phyloP scores from a whole-genome alignment of 2,329 filamentous ascomycete genomes.

The Fusarium nisikadoi region DNA sequence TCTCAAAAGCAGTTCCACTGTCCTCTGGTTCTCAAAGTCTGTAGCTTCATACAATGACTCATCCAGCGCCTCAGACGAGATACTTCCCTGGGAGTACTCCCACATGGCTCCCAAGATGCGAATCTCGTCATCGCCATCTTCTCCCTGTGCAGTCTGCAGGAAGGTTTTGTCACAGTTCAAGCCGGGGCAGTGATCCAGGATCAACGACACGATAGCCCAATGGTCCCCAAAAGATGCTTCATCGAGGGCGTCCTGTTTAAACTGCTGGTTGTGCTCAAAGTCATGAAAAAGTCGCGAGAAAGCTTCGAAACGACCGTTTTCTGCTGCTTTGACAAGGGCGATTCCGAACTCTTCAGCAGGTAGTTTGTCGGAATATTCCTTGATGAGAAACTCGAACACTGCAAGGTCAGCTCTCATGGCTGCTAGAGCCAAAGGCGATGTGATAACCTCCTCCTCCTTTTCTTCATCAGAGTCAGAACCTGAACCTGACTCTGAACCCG shows the following conservation, averaged over 20 bases:
- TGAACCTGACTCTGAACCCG: neutral
- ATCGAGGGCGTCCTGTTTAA: slow-evolving; percentile 50
- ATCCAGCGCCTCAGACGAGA: slow-evolving; percentile 48
- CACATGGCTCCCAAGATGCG: slow-evolving; percentile 51
- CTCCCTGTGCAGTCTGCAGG: slow-evolving; percentile 45
- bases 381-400: slow-evolving; percentile 55
- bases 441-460: slow-evolving; percentile 28
- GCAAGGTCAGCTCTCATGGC: slow-evolving; percentile 52
- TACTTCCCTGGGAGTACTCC: slow-evolving; percentile 50
- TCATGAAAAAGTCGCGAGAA: slow-evolving; percentile 51
- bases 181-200: slow-evolving; percentile 48
- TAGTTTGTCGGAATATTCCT: slow-evolving; percentile 53
- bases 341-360: slow-evolving; percentile 53
- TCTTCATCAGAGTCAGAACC: neutral
- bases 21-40: slow-evolving; percentile 51
- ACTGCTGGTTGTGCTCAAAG: slow-evolving; percentile 47
- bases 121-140: slow-evolving; percentile 48
- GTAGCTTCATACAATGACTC: slow-evolving; percentile 53
- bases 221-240: slow-evolving; percentile 48
- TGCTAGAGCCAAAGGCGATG: slow-evolving; percentile 52
- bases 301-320: slow-evolving; percentile 52
- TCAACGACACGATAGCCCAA: slow-evolving; percentile 51
- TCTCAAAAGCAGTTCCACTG: slow-evolving; percentile 50
- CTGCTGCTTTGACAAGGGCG: slow-evolving; percentile 53
- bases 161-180: slow-evolving; percentile 52